phyloP scores from a whole-genome alignment of 805 yeast species.

The Saturnispora quitensis region DNA sequence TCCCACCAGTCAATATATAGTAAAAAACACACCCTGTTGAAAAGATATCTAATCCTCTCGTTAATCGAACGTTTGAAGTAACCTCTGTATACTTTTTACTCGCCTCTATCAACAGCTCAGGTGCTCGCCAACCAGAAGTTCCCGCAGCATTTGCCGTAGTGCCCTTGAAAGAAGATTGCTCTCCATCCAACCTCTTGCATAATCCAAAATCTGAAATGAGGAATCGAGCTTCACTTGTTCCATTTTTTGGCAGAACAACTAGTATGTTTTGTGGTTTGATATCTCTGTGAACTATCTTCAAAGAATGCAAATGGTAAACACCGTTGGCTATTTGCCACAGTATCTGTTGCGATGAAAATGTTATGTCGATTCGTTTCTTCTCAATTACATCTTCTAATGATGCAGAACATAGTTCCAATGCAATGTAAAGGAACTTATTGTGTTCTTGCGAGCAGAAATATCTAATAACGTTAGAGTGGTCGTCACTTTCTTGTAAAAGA shows the following conservation, averaged over 20 bases:
- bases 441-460: conserved; percentile 90
- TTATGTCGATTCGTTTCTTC: conserved; percentile 31
- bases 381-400: conserved; percentile 82
- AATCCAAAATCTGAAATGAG: conserved; percentile 93
- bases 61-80: conserved; percentile 46
- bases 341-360: conserved; percentile 41
- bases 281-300: conserved; percentile 91
- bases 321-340: conserved; percentile 77
- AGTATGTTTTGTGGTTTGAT: conserved; percentile 90
- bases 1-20: conserved; percentile 73
- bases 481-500: conserved; percentile 86
- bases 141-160: conserved; percentile 93
- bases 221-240: conserved; percentile 39
- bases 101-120: conserved; percentile 51
- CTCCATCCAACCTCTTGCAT: conserved; percentile 84
- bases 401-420: conserved; percentile 83
- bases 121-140: conserved; percentile 98
- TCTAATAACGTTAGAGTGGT: conserved; percentile 89
- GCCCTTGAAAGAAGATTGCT: conserved; percentile 88
- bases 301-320: conserved; percentile 72
- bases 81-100: neutral
- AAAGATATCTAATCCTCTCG: conserved; percentile 87
- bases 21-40: conserved; percentile 92
- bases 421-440: conserved; percentile 84
- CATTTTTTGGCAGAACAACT: conserved; percentile 59